Conservation (phyloP, 495 filamentous ascomycete genomes). For the Talaromyces trachyspermus region DNA sequence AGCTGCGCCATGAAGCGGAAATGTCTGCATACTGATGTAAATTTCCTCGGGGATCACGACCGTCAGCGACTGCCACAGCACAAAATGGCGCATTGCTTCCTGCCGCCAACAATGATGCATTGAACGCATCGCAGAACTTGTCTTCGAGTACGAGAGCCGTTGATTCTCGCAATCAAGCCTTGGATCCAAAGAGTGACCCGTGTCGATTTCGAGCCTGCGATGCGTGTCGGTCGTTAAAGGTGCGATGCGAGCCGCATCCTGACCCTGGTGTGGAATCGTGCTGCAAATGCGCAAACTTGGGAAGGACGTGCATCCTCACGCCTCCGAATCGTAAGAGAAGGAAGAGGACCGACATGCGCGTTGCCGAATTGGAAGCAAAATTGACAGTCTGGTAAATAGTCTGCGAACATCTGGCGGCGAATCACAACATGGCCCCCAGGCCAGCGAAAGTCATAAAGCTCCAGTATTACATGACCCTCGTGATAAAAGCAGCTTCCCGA, state of each 20-base stretch:
- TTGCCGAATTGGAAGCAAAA: slow-evolving; percentile 88
- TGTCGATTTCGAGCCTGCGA: slow-evolving; percentile 59
- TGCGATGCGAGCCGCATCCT: slow-evolving; percentile 69
- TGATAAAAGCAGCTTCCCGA: neutral
- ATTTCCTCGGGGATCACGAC: neutral
- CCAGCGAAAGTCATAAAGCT: neutral
- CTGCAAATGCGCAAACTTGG: slow-evolving; percentile 77
- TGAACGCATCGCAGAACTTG: too few species aligned
- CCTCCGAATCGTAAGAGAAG: slow-evolving; percentile 75
- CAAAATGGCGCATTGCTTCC: neutral
- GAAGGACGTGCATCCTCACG: slow-evolving; percentile 73
- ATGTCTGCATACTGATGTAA: neutral
- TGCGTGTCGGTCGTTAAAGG: slow-evolving; percentile 80
- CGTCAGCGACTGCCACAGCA: neutral
- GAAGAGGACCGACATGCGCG: slow-evolving; percentile 87
- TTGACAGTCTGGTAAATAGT: slow-evolving; percentile 75
- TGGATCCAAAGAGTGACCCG: neutral
- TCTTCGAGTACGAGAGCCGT: too few species aligned
- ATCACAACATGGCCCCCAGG: slow-evolving; percentile 2
- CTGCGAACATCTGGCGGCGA: slow-evolving; percentile 45
- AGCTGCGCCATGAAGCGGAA: neutral
- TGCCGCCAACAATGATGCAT: too few species aligned
- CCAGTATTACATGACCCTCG: slow-evolving; percentile 3
- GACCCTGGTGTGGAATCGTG: slow-evolving; percentile 59
- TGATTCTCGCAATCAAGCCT: too few species aligned